phyloP scores from a whole-genome alignment of 176 grass and related monocot genomes.

The Oryza glaberrima region DNA sequence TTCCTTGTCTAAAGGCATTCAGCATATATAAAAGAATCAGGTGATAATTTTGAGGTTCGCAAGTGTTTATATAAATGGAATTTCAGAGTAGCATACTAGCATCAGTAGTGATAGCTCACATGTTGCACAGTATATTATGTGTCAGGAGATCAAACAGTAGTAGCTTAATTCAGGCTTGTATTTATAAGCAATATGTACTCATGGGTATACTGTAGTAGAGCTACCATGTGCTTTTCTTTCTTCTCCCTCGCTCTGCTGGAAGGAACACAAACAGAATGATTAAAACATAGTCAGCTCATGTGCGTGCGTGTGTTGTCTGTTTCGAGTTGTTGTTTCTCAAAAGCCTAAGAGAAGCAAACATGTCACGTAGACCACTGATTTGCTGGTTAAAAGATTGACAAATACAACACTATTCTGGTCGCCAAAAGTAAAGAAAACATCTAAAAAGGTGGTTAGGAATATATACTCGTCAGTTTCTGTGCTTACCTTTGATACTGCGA shows the following conservation, averaged over 20 bases:
- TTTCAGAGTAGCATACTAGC: constrained; percentile 5
- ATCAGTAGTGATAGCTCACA: not conserved
- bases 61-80: not conserved
- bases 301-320: constrained; percentile 62
- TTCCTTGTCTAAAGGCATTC: constrained; percentile 20
- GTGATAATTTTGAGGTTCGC: not conserved
- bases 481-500: constrained; percentile 42
- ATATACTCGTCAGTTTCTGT: constrained; percentile 39
- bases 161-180: constrained; percentile 20
- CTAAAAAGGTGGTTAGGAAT: constrained; percentile 27
- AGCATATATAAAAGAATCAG: not conserved
- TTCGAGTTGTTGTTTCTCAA: constrained; percentile 35
- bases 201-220: constrained; percentile 17
- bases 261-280: constrained; percentile 50
- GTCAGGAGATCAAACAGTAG: constrained; percentile 13
- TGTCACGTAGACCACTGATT: constrained; percentile 29
- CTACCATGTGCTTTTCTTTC: not conserved
- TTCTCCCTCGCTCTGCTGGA: not conserved
- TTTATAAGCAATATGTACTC: constrained; percentile 1
- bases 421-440: constrained; percentile 17
- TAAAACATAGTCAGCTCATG: constrained; percentile 52
- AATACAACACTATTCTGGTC: constrained; percentile 37
- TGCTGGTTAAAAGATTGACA: constrained; percentile 57
- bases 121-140: constrained; percentile 15
- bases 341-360: constrained; percentile 38